phyloP scores from a whole-genome alignment of 305 asterid species.

The Euphrasia arctica region DNA sequence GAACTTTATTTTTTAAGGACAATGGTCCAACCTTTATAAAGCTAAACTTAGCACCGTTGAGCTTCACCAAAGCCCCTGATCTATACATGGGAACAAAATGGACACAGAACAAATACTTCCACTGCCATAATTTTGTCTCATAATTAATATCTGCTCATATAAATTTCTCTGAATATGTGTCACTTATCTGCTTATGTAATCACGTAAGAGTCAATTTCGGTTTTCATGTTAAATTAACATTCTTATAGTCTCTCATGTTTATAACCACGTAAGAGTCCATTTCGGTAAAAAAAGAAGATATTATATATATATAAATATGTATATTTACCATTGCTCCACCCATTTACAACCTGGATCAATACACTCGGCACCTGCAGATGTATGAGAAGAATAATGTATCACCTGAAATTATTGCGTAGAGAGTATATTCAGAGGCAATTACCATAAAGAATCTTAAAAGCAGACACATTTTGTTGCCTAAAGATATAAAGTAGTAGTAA shows the following conservation, averaged over 20 bases:
- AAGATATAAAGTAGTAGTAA: conserved; percentile 8
- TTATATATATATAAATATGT: no score
- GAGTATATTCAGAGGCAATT: conserved; percentile 31
- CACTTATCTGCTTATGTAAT: background rate
- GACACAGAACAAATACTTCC: conserved; percentile 12
- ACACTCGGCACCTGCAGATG: conserved; percentile 98
- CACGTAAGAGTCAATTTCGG: background rate
- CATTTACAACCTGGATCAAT: conserved; percentile 90
- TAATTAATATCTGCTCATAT: conserved; percentile 9
- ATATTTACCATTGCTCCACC: conserved; percentile 93
- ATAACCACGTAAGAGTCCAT: conserved; percentile 4
- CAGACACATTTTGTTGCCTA: conserved; percentile 15
- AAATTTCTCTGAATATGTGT: conserved; percentile 8
- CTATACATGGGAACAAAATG: conserved; percentile 10
- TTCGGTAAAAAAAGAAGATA: background rate
- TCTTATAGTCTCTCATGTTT: conserved; percentile 9
- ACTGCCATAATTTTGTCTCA: conserved; percentile 11
- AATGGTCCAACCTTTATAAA: no score
- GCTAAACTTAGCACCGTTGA: background rate
- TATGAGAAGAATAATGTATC: conserved; percentile 75
- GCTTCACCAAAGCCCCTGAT: conserved; percentile 4
- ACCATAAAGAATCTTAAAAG: conserved; percentile 17
- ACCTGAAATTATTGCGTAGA: conserved; percentile 55
- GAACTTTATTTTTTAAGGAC: background rate
- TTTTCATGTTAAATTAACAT: conserved; percentile 23